Evolutionary conservation across 192 early-diverging fungal genomes (phyloP).

Genomic region (Backusella psychrophila): DNA sequence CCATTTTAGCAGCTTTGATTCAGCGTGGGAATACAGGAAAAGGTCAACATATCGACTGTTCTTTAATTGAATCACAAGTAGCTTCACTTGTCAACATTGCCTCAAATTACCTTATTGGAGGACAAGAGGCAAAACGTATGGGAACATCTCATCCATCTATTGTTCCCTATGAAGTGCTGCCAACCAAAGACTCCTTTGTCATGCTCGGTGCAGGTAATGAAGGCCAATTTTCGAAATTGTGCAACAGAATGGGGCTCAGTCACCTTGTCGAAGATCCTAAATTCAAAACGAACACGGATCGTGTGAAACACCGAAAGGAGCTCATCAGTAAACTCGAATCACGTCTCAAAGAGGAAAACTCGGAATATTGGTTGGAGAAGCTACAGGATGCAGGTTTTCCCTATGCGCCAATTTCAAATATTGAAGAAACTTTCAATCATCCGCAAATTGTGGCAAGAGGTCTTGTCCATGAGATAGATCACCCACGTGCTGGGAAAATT

Average conservation of each 20-base stretch:
- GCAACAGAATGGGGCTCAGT: conserved; percentile 43
- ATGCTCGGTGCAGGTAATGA: conserved; percentile 94
- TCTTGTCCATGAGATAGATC: conserved; percentile 80
- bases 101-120: conserved; percentile 81
- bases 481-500: conserved; percentile 77
- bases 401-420: conserved; percentile 80
- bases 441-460: conserved; percentile 65
- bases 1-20: conserved; percentile 85
- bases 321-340: conserved; percentile 59
- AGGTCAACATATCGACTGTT: conserved; percentile 89
- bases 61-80: conserved; percentile 86
- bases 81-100: conserved; percentile 89
- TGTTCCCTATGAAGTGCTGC: conserved; percentile 89
- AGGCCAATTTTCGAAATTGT: conserved; percentile 73
- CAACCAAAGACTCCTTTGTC: conserved; percentile 73
- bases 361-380: conserved; percentile 58
- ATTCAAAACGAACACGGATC: conserved; percentile 68
- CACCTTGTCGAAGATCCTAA: conserved; percentile 46
- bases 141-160: conserved; percentile 90
- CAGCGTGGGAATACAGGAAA: conserved; percentile 58
- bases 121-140: conserved; percentile 75
- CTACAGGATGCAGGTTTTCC: conserved; percentile 74
- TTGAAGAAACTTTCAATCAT: conserved; percentile 78
- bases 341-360: conserved; percentile 47
- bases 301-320: conserved; percentile 71